These are phyloP conservation scores for Plasmodium blacklocki DNA, from an alignment of 169 alveolate genomes.

Conservation along the genomic window DNA sequence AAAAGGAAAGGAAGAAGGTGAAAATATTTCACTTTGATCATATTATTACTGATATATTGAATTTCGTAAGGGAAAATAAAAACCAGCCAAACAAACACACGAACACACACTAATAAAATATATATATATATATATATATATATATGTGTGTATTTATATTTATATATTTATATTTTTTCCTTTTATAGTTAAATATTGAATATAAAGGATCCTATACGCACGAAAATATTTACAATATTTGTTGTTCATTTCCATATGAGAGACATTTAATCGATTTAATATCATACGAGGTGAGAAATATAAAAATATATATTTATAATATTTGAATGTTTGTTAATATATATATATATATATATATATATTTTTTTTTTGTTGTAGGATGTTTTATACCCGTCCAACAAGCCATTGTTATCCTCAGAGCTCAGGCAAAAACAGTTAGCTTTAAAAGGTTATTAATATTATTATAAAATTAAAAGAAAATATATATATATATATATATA, in stretches of 20 bases:
- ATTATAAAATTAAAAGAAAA: neutral
- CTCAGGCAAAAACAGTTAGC: constrained; percentile 69
- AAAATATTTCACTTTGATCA: constrained; percentile 73
- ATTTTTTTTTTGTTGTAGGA: constrained; percentile 26
- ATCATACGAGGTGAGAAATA: constrained; percentile 54
- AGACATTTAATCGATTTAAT: constrained; percentile 61
- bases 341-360: neutral
- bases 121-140: neutral
- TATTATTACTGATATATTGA: constrained; percentile 44
- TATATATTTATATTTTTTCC: neutral
- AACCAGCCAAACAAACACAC: neutral
- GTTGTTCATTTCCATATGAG: constrained; percentile 66
- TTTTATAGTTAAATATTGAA: constrained; percentile 47
- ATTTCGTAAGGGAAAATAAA: constrained; percentile 39
- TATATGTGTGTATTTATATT: neutral
- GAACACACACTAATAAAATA: neutral
- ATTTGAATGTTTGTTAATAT: neutral
- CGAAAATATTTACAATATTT: constrained; percentile 65
- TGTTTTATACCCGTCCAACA: constrained; percentile 62
- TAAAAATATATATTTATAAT: neutral
- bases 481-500: too few species aligned
- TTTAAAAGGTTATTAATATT: constrained; percentile 34
- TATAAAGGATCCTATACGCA: constrained; percentile 64
- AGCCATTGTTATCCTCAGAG: constrained; percentile 48
- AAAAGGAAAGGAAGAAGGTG: constrained; percentile 50